These are phyloP conservation scores for Madurella mycetomatis DNA, from an alignment of 2,329 filamentous ascomycete species.

Conservation along the genomic window DNA sequence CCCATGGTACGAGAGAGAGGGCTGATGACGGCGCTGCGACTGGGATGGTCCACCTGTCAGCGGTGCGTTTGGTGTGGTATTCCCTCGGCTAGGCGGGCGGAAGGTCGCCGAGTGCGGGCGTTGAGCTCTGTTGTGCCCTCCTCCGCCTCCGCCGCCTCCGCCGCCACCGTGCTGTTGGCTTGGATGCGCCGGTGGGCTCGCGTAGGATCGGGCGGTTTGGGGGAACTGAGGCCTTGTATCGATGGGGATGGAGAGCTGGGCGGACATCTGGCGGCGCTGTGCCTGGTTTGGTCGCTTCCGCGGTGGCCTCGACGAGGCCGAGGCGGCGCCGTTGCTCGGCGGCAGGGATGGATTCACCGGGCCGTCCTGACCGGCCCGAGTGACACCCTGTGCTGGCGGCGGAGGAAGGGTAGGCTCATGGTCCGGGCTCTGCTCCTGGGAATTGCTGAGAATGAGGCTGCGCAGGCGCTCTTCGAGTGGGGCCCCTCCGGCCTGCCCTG, in stretches of 20 bases:
- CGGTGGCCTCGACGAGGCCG: slow-evolving; percentile 25
- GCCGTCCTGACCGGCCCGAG: not conserved
- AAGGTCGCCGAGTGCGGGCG: slow-evolving; percentile 34
- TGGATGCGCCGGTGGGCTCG: slow-evolving; percentile 29
- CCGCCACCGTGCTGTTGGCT: slow-evolving; percentile 27
- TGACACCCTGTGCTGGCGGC: not conserved
- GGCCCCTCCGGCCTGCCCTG: not conserved
- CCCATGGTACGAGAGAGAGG: slow-evolving; percentile 32
- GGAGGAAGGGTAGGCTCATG: not conserved
- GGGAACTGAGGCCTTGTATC: slow-evolving; percentile 40
- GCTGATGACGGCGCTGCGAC: slow-evolving; percentile 30
- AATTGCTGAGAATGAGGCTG: slow-evolving; percentile 54
- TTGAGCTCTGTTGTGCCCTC: slow-evolving; percentile 21
- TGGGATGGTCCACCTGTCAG: slow-evolving; percentile 13
- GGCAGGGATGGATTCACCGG: slow-evolving; percentile 12
- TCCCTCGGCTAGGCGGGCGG: slow-evolving; percentile 27
- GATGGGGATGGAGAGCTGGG: slow-evolving; percentile 54
- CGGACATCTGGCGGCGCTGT: slow-evolving; percentile 58
- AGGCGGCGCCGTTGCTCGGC: not conserved
- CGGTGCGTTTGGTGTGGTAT: slow-evolving; percentile 16
- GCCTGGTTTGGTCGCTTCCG: slow-evolving; percentile 58
- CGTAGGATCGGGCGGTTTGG: slow-evolving; percentile 29
- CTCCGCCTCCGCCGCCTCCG: slow-evolving; percentile 1
- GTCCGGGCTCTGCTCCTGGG: not conserved
- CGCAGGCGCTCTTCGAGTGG: slow-evolving; percentile 54